Evolutionary conservation across 257 asterid genomes (phyloP).

Genomic region (Rehmannia glutinosa): DNA sequence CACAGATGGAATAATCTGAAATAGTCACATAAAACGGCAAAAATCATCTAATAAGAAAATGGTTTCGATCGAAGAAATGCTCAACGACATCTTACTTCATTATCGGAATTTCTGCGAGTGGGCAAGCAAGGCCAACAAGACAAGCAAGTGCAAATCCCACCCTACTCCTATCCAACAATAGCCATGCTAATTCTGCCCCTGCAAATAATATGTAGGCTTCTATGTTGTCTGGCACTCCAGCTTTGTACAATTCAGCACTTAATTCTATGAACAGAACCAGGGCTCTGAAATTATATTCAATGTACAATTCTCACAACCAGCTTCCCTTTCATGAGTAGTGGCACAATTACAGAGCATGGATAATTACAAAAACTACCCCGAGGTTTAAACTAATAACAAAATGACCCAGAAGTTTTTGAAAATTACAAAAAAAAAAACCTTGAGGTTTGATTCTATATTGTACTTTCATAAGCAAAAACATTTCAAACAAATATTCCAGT

Average conservation of each 20-base stretch:
- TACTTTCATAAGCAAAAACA: no score
- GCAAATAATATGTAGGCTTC: slow-evolving; percentile 65
- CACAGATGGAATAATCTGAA: slow-evolving; percentile 61
- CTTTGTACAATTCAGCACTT: slow-evolving; percentile 75
- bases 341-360: neutral
- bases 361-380: no score
- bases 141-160: slow-evolving; percentile 65
- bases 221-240: slow-evolving; percentile 53
- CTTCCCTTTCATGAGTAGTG: neutral
- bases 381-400: no score
- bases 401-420: no score
- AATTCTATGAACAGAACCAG: slow-evolving; percentile 54
- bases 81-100: slow-evolving; percentile 42
- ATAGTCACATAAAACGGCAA: neutral
- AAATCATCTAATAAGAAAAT: neutral
- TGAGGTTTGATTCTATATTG: no score
- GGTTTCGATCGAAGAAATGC: neutral
- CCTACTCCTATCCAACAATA: slow-evolving; percentile 47
- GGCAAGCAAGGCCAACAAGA: slow-evolving; percentile 57
- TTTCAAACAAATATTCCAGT: no score
- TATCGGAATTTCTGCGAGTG: slow-evolving; percentile 64
- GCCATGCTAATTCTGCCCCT: slow-evolving; percentile 60
- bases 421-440: no score
- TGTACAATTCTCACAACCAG: neutral
- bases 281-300: slow-evolving; percentile 30